Conservation (phyloP, 495 filamentous ascomycete genomes). For the Pyrenopolyporus hunteri region DNA sequence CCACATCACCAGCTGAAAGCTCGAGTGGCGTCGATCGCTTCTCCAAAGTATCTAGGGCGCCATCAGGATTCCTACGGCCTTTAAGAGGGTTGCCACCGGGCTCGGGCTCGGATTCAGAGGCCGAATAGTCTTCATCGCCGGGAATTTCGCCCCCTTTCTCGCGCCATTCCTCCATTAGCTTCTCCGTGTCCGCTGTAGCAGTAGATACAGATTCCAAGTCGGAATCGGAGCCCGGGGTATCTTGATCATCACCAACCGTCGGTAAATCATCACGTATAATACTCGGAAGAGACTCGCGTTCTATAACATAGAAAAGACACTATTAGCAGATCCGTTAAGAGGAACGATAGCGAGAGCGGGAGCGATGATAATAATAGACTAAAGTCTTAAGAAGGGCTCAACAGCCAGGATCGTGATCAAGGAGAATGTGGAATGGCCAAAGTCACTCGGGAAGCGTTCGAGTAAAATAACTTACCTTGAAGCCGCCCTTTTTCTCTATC, state of each 20-base stretch:
- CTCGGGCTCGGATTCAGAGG: conserved; percentile 25
- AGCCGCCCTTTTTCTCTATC: conserved; percentile 24
- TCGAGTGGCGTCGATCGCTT: too few relatives aligned
- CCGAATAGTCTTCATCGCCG: conserved; percentile 36
- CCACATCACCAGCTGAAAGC: too few relatives aligned
- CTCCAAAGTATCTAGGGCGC: conserved; percentile 23
- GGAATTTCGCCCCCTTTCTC: conserved; percentile 33
- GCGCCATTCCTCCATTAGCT: conserved; percentile 12
- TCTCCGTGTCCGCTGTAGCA: conserved; percentile 19
- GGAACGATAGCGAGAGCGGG: too few relatives aligned
- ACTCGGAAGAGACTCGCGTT: too few relatives aligned
- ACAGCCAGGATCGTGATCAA: too few relatives aligned
- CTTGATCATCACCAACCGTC: conserved; percentile 2
- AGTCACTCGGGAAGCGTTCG: too few relatives aligned
- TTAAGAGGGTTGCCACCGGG: too few relatives aligned
- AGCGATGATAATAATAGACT: too few relatives aligned
- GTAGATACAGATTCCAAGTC: not conserved
- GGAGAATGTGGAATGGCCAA: too few relatives aligned
- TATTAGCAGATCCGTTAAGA: too few relatives aligned
- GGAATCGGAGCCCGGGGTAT: conserved; percentile 1
- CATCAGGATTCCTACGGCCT: conserved; percentile 13
- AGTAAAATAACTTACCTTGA: not conserved
- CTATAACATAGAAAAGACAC: too few relatives aligned
- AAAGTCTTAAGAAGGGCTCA: too few relatives aligned
- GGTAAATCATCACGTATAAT: not conserved